Evolutionary conservation across 176 grass and related monocot genomes (phyloP), one percentile per base, ranked within the genome.

Genomic region (Musa acuminata): DNA sequence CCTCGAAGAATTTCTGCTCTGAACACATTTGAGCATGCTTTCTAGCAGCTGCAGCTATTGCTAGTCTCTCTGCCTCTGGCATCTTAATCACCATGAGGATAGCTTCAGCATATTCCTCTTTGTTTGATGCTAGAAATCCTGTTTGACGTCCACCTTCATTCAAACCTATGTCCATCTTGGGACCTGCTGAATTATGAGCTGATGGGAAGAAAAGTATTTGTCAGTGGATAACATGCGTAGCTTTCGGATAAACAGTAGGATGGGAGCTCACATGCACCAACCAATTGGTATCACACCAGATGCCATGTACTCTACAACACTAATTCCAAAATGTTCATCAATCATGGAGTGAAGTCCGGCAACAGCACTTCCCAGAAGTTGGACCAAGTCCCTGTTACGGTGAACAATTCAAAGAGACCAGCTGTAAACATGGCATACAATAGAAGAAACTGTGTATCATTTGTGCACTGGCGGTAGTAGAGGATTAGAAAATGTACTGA

Each of bases 231-330:
- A 67, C 49, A 81, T 10, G 1, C 27, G 0, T 26, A 48, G 14
- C 20, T 69, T 49, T 63, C 12, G 17, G 62, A 6, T 54, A 77
- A 53, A 64, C 35, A 23, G 23, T 27, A 24, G 19, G 5, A 11
- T 25, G 62, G 20, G 5, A 6, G 27, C 77, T 51, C 68, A 51
- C 73, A 60, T 35, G 25, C 19, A 73, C 76, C 76, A 60, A 94
- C 91, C 95, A 22, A 22, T 94, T 52, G 95, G 95, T 82, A 99
- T 89, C 75, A 64, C 90, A 58, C 86, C 95, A 62, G 95, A 90
- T 74, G 90, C 90, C 95, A 94, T 99, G 76, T 94, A 94, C 78
- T 94, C 95, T 24, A 99, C 95, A 20, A 99, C 90, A 77, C 88
- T 89, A 76, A 99, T 94, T 71, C 90, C 88, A 77, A 99, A 91